phyloP scores from a whole-genome alignment of 2,329 filamentous ascomycete genomes.

The Cercospora berteroae region DNA sequence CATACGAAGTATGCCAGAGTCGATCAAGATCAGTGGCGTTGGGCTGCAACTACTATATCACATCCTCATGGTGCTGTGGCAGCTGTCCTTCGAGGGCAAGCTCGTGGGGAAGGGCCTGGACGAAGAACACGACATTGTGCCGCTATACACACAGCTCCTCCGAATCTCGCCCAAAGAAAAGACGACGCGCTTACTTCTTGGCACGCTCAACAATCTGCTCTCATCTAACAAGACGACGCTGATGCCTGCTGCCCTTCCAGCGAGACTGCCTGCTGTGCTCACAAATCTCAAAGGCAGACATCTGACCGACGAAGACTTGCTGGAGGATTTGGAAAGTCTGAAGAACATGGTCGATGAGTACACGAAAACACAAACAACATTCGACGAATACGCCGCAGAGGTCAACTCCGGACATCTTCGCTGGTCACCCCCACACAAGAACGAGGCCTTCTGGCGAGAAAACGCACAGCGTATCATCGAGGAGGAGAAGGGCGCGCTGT shows the following conservation, averaged over 20 bases:
- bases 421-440: slow-evolving; percentile 90
- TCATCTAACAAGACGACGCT: slow-evolving; percentile 65
- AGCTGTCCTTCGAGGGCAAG: slow-evolving; percentile 83
- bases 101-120: slow-evolving; percentile 76
- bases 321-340: slow-evolving; percentile 50
- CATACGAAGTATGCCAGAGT: slow-evolving; percentile 58
- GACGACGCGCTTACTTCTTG: slow-evolving; percentile 86
- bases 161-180: slow-evolving; percentile 96
- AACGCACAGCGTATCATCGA: slow-evolving; percentile 87
- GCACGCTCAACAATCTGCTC: slow-evolving; percentile 85
- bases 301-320: slow-evolving; percentile 52
- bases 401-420: slow-evolving; percentile 81
- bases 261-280: slow-evolving; percentile 68
- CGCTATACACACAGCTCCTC: slow-evolving; percentile 88
- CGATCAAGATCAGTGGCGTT: slow-evolving; percentile 69
- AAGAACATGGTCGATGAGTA: slow-evolving; percentile 78
- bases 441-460: slow-evolving; percentile 83
- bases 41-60: slow-evolving; percentile 92
- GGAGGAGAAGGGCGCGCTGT: slow-evolving; percentile 73
- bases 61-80: slow-evolving; percentile 90
- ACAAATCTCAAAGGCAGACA: slow-evolving; percentile 56
- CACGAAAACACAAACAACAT: slow-evolving; percentile 65
- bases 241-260: slow-evolving; percentile 81
- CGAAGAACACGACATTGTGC: slow-evolving; percentile 86
- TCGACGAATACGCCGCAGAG: slow-evolving; percentile 73